Percentiles rank a stretch among this genome's conserved stretches.
Conservation (phyloP, 257 asterid genomes). For the Gentiana straminea region DNA sequence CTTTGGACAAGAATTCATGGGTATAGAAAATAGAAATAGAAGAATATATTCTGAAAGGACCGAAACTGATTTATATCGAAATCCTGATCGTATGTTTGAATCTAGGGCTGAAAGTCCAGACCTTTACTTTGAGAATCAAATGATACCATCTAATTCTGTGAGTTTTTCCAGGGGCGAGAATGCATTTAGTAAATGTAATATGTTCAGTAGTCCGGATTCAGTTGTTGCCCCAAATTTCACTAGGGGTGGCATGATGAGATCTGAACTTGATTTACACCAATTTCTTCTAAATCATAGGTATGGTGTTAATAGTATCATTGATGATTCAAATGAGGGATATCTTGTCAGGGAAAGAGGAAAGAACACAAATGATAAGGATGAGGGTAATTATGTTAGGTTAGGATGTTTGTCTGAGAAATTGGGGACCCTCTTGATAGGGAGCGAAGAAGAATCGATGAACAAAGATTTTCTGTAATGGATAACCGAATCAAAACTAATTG, state of each 20-base stretch:
- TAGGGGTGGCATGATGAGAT: constrained; percentile 14
- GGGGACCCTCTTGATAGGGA: constrained; percentile 2
- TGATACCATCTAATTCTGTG: constrained; percentile 17
- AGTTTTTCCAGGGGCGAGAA: constrained; percentile 7
- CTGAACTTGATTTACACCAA: constrained; percentile 13
- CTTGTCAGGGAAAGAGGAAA: constrained; percentile 16
- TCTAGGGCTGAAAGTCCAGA: constrained; percentile 8
- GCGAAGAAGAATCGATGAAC: background rate
- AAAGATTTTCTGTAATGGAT: constrained; percentile 5
- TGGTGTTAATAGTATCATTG: constrained; percentile 10
- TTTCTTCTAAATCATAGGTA: constrained; percentile 22
- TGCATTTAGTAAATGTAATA: constrained; percentile 13
- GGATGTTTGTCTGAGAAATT: constrained; percentile 8
- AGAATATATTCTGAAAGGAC: constrained; percentile 19
- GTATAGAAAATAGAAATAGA: constrained; percentile 25
- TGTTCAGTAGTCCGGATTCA: constrained; percentile 5
- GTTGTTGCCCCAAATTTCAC: constrained; percentile 9
- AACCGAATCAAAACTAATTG: constrained; percentile 2
- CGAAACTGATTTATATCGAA: constrained; percentile 10
- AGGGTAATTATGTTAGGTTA: constrained; percentile 14
- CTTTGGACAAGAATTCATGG: constrained; percentile 6
- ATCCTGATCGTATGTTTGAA: background rate
- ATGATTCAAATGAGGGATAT: constrained; percentile 20
- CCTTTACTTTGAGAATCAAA: constrained; percentile 13
- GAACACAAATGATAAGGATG: constrained; percentile 18